Conservation (phyloP, 306 rosid species). For the Arachis stenosperma region DNA sequence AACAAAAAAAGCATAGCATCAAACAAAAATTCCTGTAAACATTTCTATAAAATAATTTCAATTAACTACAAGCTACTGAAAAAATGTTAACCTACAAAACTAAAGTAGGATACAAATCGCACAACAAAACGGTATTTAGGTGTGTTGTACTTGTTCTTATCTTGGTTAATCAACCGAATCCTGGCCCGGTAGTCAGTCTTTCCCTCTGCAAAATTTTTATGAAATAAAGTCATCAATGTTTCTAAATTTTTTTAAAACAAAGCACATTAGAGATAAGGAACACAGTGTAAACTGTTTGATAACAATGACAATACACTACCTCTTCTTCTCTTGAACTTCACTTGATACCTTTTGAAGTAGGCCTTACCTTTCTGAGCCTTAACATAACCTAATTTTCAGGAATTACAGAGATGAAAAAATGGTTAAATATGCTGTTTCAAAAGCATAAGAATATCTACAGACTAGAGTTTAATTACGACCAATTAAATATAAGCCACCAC, state of each 20-base stretch:
- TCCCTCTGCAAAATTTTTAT: constrained; percentile 55
- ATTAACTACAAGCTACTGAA: neutral
- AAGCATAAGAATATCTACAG: neutral
- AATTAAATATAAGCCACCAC: neutral
- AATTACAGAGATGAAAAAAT: neutral
- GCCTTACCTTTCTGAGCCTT: constrained; percentile 64
- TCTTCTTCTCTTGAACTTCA: constrained; percentile 82
- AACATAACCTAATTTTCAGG: constrained; percentile 46
- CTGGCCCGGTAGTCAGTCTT: constrained; percentile 85
- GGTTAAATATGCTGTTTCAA: too few species aligned
- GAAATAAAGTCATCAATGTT: neutral
- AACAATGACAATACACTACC: constrained; percentile 14
- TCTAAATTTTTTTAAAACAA: neutral
- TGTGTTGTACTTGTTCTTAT: constrained; percentile 75
- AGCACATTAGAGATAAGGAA: neutral
- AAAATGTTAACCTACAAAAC: neutral
- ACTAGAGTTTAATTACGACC: neutral
- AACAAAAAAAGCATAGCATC: neutral
- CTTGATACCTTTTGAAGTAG: constrained; percentile 73
- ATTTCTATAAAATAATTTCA: neutral
- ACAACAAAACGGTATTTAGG: constrained; percentile 79
- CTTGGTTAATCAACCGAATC: constrained; percentile 74
- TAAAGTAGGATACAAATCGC: constrained; percentile 63
- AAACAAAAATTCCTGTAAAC: neutral
- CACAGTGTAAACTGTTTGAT: neutral